Base-by-base conservation (phyloP, 2,329 filamentous ascomycete genomes). In the Pezicula radicicola region DNA sequence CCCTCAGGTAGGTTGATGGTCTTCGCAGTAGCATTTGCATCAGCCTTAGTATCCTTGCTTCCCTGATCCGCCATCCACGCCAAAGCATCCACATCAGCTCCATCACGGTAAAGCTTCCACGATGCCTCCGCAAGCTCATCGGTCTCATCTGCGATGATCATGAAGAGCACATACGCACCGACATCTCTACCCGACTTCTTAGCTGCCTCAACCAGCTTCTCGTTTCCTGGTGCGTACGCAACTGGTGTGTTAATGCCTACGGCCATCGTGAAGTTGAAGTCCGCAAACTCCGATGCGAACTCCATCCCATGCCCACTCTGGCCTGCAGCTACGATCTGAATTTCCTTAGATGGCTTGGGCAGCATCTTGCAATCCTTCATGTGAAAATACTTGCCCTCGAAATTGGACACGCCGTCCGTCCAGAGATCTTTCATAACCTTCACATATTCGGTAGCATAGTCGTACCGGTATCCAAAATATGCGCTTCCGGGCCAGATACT, bases 131-230 rank as follows among this genome's bases (percentile, higher is more conserved):
- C 66, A 8, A 49, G 53, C 53, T 64, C 62, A 44, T 68, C 61
- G 15, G 63, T 68, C 41, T 66, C 64, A 19, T 65, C 66, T 15
- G 66, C 61, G 44, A 68, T 68, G 21, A 68, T 41, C 63, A 66
- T 68, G 48, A 68, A 68, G 3, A 69, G 55, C 2, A 66, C 62
- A 52, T 67, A 68, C n/a, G 63, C 63, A 44, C 67, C 65, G 15
- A 68, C 66, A 41, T 69, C 64, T 16, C 63, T 60, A 5, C 62
- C 61, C 3, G 56, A 54, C 53, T 63, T 62, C 42, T 57, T 46
- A 10, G 58, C 58, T 8, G 65, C 66, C 41, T 66, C 67, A 2
- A 67, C 57, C 19, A 69, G 55, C 9, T 60, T 60, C 35, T 58
- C 46, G 49, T 63, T 66, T 5, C 59, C 57, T 28, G 56, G 52